These are phyloP conservation scores for Crithidia mellificae DNA, from an alignment of 208 protist species.

Conservation along the genomic window DNA sequence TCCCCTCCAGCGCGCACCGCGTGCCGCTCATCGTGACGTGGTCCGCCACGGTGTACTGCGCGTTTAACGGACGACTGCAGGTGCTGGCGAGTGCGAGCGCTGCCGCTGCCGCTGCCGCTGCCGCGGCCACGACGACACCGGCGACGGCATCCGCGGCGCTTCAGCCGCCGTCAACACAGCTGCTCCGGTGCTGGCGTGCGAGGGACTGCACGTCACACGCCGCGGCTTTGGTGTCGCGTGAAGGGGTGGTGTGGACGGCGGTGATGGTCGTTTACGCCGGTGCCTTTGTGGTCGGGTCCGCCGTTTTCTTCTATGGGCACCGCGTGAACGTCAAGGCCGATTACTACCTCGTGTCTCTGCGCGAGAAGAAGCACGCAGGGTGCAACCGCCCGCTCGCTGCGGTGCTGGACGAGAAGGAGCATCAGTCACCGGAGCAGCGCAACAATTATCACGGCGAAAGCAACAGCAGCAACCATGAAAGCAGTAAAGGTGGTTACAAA, in stretches of 20 bases:
- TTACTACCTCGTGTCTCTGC: conserved; percentile 57
- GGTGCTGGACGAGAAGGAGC: not conserved
- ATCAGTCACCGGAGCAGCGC: not conserved
- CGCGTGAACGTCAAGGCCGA: conserved; percentile 52
- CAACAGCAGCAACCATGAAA: not conserved
- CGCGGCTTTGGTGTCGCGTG: not conserved
- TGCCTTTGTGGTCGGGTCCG: conserved; percentile 29
- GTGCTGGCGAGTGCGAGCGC: conserved; percentile 47
- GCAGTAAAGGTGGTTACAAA: conserved; percentile 26
- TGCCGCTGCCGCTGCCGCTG: conserved; percentile 5
- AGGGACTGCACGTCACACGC: not conserved
- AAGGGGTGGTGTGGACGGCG: not conserved
- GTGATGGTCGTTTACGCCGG: conserved; percentile 13
- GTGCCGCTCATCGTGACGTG: conserved; percentile 61
- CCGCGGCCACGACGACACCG: not conserved
- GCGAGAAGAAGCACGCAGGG: not conserved
- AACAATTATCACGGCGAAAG: not conserved
- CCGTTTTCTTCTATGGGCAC: conserved; percentile 58
- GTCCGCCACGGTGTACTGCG: conserved; percentile 71
- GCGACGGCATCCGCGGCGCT: not conserved
- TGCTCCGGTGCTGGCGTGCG: conserved; percentile 16
- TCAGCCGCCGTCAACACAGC: conserved; percentile 14
- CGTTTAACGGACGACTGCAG: conserved; percentile 81
- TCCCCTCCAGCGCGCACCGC: conserved; percentile 34
- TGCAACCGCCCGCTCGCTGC: not conserved